Evolutionary conservation across 2,329 filamentous ascomycete species (phyloP).

Genomic region (Aspergillus sp.): DNA sequence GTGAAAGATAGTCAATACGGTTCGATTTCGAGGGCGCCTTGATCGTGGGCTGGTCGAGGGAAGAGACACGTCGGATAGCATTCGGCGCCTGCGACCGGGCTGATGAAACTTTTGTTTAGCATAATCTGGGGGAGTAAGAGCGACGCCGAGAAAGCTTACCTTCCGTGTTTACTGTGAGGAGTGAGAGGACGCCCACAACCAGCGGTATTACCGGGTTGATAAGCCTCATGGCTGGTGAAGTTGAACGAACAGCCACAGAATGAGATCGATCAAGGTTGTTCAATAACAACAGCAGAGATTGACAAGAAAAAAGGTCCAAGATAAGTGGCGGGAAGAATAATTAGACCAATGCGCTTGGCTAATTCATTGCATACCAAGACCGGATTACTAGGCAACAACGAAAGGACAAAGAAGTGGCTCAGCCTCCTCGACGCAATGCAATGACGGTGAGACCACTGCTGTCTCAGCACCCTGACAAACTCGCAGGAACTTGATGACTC

Average conservation of each 20-base stretch:
- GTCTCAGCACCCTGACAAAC: background rate
- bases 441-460: background rate
- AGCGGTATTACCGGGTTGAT: slow-evolving; percentile 25
- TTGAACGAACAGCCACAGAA: slow-evolving; percentile 9
- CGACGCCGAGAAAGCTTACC: slow-evolving; percentile 11
- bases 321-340: slow-evolving; percentile 7
- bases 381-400: slow-evolving; percentile 20
- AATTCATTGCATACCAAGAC: slow-evolving; percentile 8
- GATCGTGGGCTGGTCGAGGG: slow-evolving; percentile 72
- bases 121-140: background rate
- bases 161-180: slow-evolving; percentile 19
- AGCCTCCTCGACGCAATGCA: background rate
- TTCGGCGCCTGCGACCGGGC: slow-evolving; percentile 73
- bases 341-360: background rate
- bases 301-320: slow-evolving; percentile 6
- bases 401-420: slow-evolving; percentile 9
- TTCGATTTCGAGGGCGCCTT: slow-evolving; percentile 67
- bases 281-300: slow-evolving; percentile 6
- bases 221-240: slow-evolving; percentile 26
- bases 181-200: slow-evolving; percentile 25
- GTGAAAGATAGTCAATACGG: slow-evolving; percentile 74
- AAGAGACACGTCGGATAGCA: slow-evolving; percentile 71
- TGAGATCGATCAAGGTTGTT: background rate
- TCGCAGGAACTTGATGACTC: background rate
- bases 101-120: slow-evolving; percentile 27